Conservation (phyloP, 2,329 filamentous ascomycete species). For the Cytospora paraplurivora region DNA sequence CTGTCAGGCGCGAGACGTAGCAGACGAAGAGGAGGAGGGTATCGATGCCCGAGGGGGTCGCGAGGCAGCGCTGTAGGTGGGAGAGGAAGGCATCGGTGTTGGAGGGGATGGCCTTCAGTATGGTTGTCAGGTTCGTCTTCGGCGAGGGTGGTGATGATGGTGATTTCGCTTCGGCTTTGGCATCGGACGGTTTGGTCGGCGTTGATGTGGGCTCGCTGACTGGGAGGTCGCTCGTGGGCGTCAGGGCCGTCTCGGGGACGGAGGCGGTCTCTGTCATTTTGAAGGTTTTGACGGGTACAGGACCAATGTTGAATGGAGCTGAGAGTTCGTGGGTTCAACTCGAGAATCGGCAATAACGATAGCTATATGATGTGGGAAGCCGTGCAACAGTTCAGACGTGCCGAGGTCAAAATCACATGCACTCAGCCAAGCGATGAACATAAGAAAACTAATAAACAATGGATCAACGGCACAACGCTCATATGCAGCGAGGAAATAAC, state of each 20-base stretch:
- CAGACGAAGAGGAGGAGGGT: slow-evolving; percentile 67
- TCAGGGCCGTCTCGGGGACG: slow-evolving; percentile 18
- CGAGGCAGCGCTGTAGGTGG: slow-evolving; percentile 63
- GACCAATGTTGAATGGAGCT: not conserved
- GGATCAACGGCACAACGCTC: not conserved
- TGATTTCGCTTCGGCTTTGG: slow-evolving; percentile 33
- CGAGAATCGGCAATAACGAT: not conserved
- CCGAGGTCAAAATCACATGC: not conserved
- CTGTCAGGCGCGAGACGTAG: slow-evolving; percentile 64
- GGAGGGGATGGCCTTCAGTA: slow-evolving; percentile 42
- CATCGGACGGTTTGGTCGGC: slow-evolving; percentile 28
- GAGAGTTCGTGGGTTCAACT: not conserved
- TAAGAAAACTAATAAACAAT: not conserved
- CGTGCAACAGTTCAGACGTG: not conserved
- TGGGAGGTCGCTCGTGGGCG: slow-evolving; percentile 40
- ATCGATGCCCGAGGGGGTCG: slow-evolving; percentile 70
- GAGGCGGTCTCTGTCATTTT: slow-evolving; percentile 26
- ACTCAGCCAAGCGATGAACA: not conserved
- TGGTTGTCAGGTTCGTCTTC: slow-evolving; percentile 26
- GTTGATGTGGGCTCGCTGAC: slow-evolving; percentile 39
- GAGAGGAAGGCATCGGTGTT: slow-evolving; percentile 56
- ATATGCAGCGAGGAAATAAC: not conserved
- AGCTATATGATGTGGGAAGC: not conserved
- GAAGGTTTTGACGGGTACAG: not conserved
- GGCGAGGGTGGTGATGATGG: not conserved